Evolutionary conservation across 1,284 basidiomycete species (phyloP), one percentile per base, ranked within the genome.

Genomic region (Ustilago tritici): DNA sequence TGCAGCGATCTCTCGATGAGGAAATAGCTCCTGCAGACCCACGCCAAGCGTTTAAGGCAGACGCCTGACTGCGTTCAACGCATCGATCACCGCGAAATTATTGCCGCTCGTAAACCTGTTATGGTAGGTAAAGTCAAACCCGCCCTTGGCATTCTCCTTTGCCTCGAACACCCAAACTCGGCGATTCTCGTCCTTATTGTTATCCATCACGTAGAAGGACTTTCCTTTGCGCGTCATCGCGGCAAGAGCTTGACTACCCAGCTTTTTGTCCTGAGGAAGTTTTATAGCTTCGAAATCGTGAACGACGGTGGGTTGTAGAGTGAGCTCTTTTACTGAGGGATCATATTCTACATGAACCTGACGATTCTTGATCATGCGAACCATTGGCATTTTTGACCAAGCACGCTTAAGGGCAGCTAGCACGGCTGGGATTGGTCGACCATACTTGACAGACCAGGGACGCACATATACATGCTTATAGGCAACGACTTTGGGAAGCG

Each of bases 131-230:
- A 59, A 65, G 17, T 62, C 23, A 12, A 5, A 17, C 5, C 8
- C 50, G 28, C 3, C 3, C 28, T 36, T 58, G 1, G 0, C 12
- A 11, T 49, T 38, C 23, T 31, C 1, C 19, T 9, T 14, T 4
- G 35, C 28, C 6, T 63, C 2, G 28, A 60, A 66, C 15, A 56
- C 8, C 64, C 64, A 66, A n/a, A 66, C 46, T n/a, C 53, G 36
- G 11, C n/a, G 28, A n/a, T n/a, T 8, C 1, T 9, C 23, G 19
- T 56, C 58, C 53, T 41, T 15, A n/a, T n/a, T 12, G 6, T 14
- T 47, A 15, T 56, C 64, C 53, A 55, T 10, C 14, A 32, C 58
- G 23, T 50, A 61, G 36, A 66, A 61, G 1, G 64, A 14, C 9
- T 56, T 34, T 28, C 32, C 32, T 15, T 47, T 36, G 8, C 28